These are phyloP conservation scores for Polytrichum commune DNA, from an alignment of 225 moss, liverwort and hornwort genomes.

Conservation along the genomic window DNA sequence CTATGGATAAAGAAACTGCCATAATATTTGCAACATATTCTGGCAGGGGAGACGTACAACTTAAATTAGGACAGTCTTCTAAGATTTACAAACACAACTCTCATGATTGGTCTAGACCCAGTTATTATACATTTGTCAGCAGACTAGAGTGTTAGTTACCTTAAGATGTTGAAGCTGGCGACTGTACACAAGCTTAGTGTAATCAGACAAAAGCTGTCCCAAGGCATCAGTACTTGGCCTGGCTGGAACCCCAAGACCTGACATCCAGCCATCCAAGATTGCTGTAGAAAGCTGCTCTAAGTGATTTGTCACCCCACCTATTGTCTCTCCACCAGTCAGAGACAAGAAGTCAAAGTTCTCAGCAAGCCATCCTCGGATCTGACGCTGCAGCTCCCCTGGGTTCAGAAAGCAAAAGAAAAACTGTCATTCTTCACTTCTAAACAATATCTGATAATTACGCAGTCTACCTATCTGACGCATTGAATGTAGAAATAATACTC, in stretches of 20 bases:
- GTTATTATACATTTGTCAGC: neutral
- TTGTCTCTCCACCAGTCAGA: conserved; percentile 59
- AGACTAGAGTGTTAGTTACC: conserved; percentile 18
- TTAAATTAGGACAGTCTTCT: no score
- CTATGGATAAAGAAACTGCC: no score
- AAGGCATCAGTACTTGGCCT: conserved; percentile 93
- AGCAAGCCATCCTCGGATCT: conserved; percentile 93
- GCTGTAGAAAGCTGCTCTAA: conserved; percentile 93
- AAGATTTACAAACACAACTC: no score
- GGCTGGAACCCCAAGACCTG: conserved; percentile 90
- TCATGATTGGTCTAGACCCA: no score
- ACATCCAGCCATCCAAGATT: conserved; percentile 99
- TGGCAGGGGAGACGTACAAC: no score
- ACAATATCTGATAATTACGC: no score
- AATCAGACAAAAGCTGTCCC: conserved; percentile 91
- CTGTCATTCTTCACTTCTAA: no score
- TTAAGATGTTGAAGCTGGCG: conserved; percentile 95
- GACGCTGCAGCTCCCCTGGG: conserved; percentile 85
- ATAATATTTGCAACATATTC: no score
- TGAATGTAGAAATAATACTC: no score
- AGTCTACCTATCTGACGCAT: no score
- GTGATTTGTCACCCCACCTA: conserved; percentile 70
- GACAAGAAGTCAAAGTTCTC: conserved; percentile 93
- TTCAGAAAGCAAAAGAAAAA: neutral
- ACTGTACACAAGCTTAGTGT: conserved; percentile 79